These are phyloP conservation scores for Arthroderma sp. DNA, from an alignment of 2,329 filamentous ascomycete species.

Conservation along the genomic window DNA sequence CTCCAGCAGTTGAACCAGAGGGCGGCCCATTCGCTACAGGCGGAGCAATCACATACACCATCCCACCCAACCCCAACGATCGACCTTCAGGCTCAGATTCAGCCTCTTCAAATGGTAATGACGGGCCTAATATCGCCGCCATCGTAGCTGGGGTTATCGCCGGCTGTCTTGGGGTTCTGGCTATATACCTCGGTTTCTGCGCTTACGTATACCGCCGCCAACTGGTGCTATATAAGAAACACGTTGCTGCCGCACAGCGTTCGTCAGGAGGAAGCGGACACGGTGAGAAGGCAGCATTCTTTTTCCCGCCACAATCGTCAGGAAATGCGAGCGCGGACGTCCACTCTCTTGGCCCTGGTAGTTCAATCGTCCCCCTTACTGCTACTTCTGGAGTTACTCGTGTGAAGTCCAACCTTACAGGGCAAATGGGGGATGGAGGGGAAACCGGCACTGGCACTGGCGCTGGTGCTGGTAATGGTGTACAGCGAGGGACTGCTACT, in stretches of 20 bases:
- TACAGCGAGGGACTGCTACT: constrained; percentile 16
- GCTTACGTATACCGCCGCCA: constrained; percentile 65
- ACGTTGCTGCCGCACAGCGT: constrained; percentile 52
- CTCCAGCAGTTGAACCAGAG: constrained; percentile 49
- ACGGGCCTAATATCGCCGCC: constrained; percentile 38
- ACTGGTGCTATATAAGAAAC: constrained; percentile 54
- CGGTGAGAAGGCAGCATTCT: constrained; percentile 9
- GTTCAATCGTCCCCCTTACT: constrained; percentile 4
- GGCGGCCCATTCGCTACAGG: constrained; percentile 59
- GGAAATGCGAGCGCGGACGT: constrained; percentile 14
- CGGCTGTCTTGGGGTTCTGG: constrained; percentile 50
- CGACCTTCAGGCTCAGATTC: constrained; percentile 16
- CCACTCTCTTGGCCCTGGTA: background rate
- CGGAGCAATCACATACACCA: constrained; percentile 53
- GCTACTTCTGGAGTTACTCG: constrained; percentile 7
- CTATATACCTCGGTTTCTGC: constrained; percentile 62
- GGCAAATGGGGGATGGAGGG: too few species aligned
- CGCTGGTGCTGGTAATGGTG: constrained; percentile 7
- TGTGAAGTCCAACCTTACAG: too few species aligned
- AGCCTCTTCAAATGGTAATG: constrained; percentile 9
- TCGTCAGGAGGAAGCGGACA: constrained; percentile 34
- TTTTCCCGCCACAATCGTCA: constrained; percentile 9
- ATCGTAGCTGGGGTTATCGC: constrained; percentile 50
- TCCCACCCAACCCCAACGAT: constrained; percentile 17
- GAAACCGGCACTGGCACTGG: too few species aligned